Conservation (phyloP, 225 moss, liverwort and hornwort species). For the Pleurozium schreberi region DNA sequence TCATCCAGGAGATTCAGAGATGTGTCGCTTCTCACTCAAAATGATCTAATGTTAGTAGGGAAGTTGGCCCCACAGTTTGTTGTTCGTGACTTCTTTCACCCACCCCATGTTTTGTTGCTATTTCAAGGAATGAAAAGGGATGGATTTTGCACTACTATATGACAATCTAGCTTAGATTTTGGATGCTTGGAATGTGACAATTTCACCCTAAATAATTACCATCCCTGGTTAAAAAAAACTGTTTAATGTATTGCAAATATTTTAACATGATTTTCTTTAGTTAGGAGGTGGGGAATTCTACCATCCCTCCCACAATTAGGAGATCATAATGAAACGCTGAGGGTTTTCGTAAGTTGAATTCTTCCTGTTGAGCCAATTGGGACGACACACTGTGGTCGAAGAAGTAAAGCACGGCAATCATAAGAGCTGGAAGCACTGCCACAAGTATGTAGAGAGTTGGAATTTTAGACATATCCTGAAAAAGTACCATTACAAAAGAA, state of each 20-base stretch:
- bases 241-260: not conserved
- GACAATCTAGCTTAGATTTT: not conserved
- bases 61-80: no score
- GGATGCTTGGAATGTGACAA: not conserved
- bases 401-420: constrained; percentile 71
- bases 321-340: constrained; percentile 67
- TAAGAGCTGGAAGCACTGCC: constrained; percentile 59
- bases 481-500: not conserved
- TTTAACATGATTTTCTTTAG: not conserved
- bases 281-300: not conserved
- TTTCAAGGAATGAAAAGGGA: no score
- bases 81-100: no score
- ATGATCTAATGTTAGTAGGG: no score
- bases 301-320: constrained; percentile 57
- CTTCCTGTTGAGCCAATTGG: constrained; percentile 66
- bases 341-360: constrained; percentile 69
- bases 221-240: not conserved
- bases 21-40: no score
- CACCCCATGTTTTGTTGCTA: no score
- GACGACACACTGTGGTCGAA: constrained; percentile 80
- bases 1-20: no score
- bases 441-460: constrained; percentile 35
- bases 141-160: no score
- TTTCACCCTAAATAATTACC: not conserved
- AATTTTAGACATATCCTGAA: constrained; percentile 64